A percentile compares a stretch with the other conserved stretches of the same genome.
phyloP scores from a whole-genome alignment of 2,329 filamentous ascomycete genomes.

The Trichoderma gracile region DNA sequence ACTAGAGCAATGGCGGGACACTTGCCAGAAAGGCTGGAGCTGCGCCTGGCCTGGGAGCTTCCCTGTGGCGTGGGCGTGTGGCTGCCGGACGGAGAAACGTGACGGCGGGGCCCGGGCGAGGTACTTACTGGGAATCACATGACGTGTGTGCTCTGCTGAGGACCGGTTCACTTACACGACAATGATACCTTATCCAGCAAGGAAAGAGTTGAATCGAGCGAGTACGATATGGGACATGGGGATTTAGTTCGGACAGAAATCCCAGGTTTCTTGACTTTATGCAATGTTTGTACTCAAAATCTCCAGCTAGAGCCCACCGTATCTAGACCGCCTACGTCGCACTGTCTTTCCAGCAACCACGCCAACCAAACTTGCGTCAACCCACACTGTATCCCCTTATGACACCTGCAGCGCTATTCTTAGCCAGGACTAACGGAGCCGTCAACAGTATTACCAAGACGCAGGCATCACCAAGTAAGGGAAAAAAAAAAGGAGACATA shows the following conservation, averaged over 20 bases:
- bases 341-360: background rate
- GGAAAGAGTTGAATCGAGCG: no score
- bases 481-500: constrained; percentile 9
- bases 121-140: constrained; percentile 2
- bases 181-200: no score
- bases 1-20: constrained; percentile 28
- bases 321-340: background rate
- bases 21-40: constrained; percentile 34
- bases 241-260: no score
- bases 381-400: background rate
- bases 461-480: constrained; percentile 4
- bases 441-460: background rate
- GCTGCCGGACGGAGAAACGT: constrained; percentile 35
- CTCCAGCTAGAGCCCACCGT: background rate
- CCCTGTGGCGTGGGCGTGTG: constrained; percentile 15
- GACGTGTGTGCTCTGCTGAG: background rate
- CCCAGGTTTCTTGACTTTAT: no score
- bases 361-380: background rate
- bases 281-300: no score
- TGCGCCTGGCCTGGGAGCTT: constrained; percentile 27
- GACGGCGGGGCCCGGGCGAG: constrained; percentile 28
- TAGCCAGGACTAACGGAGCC: background rate
- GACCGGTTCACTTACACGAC: background rate
- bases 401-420: background rate
- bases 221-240: no score